phyloP scores from a whole-genome alignment of 352 stramenopile genomes.

The Phytophthora cryptogea region DNA sequence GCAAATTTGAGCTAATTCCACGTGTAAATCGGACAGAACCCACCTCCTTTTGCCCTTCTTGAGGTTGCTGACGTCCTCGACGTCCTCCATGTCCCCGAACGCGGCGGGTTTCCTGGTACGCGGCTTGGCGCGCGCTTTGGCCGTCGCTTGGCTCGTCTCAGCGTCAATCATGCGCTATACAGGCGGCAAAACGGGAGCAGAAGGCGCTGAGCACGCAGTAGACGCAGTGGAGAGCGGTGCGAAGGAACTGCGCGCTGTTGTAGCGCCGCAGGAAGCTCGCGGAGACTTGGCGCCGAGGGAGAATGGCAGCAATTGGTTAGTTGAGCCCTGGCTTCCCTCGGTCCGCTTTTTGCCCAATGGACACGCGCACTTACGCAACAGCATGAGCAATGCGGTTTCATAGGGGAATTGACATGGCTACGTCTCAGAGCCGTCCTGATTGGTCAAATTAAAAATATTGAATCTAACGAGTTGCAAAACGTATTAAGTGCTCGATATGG shows the following conservation, averaged over 20 bases:
- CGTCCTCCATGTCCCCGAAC: slow-evolving; percentile 16
- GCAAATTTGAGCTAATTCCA: slow-evolving; percentile 11
- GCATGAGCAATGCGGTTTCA: background rate
- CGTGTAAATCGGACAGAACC: slow-evolving; percentile 2
- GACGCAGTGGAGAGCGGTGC: background rate
- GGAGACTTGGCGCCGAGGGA: slow-evolving; percentile 28
- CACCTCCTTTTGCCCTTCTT: slow-evolving; percentile 54
- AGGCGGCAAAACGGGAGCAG: background rate
- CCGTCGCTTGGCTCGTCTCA: slow-evolving; percentile 1
- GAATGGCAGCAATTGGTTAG: slow-evolving; percentile 31
- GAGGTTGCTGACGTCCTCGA: slow-evolving; percentile 18
- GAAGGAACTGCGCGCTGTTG: background rate
- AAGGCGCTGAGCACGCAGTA: slow-evolving; percentile 2
- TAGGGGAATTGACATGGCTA: slow-evolving; percentile 1
- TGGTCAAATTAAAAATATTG: too few species aligned
- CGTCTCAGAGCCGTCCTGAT: background rate
- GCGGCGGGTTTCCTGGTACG: slow-evolving; percentile 29
- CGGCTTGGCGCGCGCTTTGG: slow-evolving; percentile 25
- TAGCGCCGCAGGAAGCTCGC: slow-evolving; percentile 17
- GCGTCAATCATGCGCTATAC: slow-evolving; percentile 17
- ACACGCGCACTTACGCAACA: background rate
- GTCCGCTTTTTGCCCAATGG: slow-evolving; percentile 17
- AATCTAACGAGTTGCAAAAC: too few species aligned
- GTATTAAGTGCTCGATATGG: too few species aligned
- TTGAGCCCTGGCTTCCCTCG: slow-evolving; percentile 13